A percentile compares a stretch with the other conserved stretches of the same genome.
Evolutionary conservation across 352 stramenopile genomes (phyloP).

Genomic region (Pythium grandisporangium): DNA sequence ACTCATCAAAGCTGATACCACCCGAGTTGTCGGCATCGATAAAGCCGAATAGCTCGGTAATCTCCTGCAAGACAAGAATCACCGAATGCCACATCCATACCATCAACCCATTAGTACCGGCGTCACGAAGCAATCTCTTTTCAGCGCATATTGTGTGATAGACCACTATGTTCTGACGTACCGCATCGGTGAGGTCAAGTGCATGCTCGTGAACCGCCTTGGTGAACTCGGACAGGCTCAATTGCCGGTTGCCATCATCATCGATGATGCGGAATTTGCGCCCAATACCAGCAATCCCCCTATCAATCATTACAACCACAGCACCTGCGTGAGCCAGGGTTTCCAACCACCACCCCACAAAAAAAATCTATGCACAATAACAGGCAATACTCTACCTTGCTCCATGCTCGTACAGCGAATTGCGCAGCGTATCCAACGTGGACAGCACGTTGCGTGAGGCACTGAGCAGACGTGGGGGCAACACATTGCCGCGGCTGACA

Average conservation of each 20-base stretch:
- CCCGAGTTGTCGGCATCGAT: constrained; percentile 80
- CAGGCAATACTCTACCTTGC: constrained; percentile 27
- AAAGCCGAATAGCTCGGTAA: constrained; percentile 70
- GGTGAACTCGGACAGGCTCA: constrained; percentile 66
- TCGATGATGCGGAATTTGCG: constrained; percentile 88
- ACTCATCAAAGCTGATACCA: constrained; percentile 79
- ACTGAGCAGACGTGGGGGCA: constrained; percentile 43
- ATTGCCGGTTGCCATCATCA: constrained; percentile 72
- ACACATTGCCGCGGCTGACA: constrained; percentile 60
- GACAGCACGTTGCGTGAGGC: constrained; percentile 49
- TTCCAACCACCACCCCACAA: too few species aligned
- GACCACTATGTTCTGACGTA: constrained; percentile 5
- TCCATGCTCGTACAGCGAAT: constrained; percentile 71
- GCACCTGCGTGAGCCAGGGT: too few species aligned
- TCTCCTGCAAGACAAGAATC: constrained; percentile 21
- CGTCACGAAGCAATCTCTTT: too few species aligned
- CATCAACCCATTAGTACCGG: too few species aligned
- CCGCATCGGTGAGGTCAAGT: constrained; percentile 34
- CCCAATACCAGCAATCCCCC: constrained; percentile 60
- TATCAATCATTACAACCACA: constrained; percentile 3
- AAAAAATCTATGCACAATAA: too few species aligned
- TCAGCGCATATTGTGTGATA: too few species aligned
- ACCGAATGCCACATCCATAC: background rate
- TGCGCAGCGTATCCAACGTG: constrained; percentile 48
- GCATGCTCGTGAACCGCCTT: constrained; percentile 70